Percentiles rank a stretch among this genome's conserved stretches.
Conservation (phyloP, 2,329 filamentous ascomycete species). For the Colletotrichum musicola region DNA sequence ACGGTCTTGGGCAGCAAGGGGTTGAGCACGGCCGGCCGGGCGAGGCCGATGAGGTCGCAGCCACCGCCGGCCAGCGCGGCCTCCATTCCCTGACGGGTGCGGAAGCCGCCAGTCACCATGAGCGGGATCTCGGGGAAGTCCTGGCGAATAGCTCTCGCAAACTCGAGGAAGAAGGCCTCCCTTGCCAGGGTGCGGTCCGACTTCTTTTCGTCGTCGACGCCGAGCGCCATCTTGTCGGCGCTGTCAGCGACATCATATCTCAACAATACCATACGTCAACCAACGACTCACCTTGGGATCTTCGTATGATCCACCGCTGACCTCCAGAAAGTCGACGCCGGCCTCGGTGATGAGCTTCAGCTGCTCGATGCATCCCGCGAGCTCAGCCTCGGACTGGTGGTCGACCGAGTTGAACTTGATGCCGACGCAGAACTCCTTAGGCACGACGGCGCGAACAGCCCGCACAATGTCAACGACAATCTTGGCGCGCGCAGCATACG, state of each 20-base stretch:
- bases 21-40: slow-evolving; percentile 53
- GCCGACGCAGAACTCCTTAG: slow-evolving; percentile 60
- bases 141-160: slow-evolving; percentile 64
- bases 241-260: slow-evolving; percentile 44
- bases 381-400: slow-evolving; percentile 58
- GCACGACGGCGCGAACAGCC: slow-evolving; percentile 54
- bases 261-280: slow-evolving; percentile 29
- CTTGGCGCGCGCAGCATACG: slow-evolving; percentile 59
- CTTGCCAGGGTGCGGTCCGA: slow-evolving; percentile 63
- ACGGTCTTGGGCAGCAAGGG: slow-evolving; percentile 51
- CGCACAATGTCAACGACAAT: slow-evolving; percentile 65
- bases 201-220: slow-evolving; percentile 44
- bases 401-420: slow-evolving; percentile 71
- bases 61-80: slow-evolving; percentile 51
- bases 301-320: slow-evolving; percentile 73
- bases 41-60: slow-evolving; percentile 58
- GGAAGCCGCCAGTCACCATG: slow-evolving; percentile 75
- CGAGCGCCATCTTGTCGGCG: slow-evolving; percentile 3
- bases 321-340: slow-evolving; percentile 75
- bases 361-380: slow-evolving; percentile 70
- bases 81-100: slow-evolving; percentile 59
- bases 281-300: slow-evolving; percentile 56
- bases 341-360: slow-evolving; percentile 61
- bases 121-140: slow-evolving; percentile 59
- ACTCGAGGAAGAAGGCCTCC: slow-evolving; percentile 78